Evolutionary conservation across 805 yeast species (phyloP), one percentile per base, ranked within the genome.

Genomic region (Kluyveromyces starmeri): DNA sequence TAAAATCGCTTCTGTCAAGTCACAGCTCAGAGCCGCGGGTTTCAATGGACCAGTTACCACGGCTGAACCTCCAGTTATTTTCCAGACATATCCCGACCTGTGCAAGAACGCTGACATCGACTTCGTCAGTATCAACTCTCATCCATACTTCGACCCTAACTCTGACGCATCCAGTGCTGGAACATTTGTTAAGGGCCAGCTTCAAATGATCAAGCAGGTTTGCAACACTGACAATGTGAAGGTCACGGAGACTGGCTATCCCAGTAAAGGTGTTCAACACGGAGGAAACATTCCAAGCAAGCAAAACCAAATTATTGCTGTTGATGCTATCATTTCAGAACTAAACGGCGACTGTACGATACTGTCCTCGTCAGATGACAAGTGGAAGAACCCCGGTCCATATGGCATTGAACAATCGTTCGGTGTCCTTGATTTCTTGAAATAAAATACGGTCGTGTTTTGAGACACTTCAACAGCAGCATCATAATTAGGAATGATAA

Each of bases 161-260:
- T 62, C 77, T 35, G 51, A 70, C 40, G 89, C 96, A 20, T 61
- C 59, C 18, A 64, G 71, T 26, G 75, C 95, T 3, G 96, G 96
- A 29, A 29, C 64, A 7, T 88, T 82, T 48, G 74, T 83, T 28
- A 58, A 64, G 32, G 73, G 74, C 20, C 94, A 88, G 62, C 64
- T 73, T 42, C 56, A 48, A 15, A 53, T 77, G 38, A 77, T 77
- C 17, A 59, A 68, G 45, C 59, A 57, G 11, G 60, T 67, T 29
- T 86, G 96, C 64, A 58, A 58, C 34, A 62, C 71, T 19, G 64
- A 68, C 55, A 57, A 62, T 6, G 76, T 83, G 23, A 45, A 65
- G 14, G 75, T 86, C 37, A 78, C 94, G 14, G 96, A 86, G 60
- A 85, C 95, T 4, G 96, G 96, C 28, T 86, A 83, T 55, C 96